Evolutionary conservation across 2,329 filamentous ascomycete species (phyloP).

Genomic region (Mycogone perniciosa): DNA sequence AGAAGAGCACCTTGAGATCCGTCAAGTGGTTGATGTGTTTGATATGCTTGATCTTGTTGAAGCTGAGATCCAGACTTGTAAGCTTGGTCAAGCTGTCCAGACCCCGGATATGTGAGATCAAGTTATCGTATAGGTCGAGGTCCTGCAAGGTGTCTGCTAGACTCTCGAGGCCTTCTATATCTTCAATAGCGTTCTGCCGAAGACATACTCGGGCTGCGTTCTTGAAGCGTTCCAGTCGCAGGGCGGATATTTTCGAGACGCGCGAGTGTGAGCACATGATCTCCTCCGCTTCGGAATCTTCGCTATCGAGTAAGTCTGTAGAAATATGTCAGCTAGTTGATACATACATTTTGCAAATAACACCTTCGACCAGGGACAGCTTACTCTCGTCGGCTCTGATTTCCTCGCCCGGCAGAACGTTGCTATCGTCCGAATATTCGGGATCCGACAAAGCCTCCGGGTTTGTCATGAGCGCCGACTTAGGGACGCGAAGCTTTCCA

Average conservation of each 20-base stretch:
- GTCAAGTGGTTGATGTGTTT: slow-evolving; percentile 76
- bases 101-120: slow-evolving; percentile 79
- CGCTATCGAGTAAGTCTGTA: slow-evolving; percentile 54
- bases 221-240: slow-evolving; percentile 78
- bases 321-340: neutral
- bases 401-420: slow-evolving; percentile 63
- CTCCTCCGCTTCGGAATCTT: slow-evolving; percentile 60
- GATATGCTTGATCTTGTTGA: slow-evolving; percentile 99
- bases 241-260: slow-evolving; percentile 67
- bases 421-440: slow-evolving; percentile 71
- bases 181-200: slow-evolving; percentile 82
- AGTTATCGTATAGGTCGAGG: slow-evolving; percentile 93
- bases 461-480: slow-evolving; percentile 56
- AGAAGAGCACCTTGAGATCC: slow-evolving; percentile 75
- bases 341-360: neutral
- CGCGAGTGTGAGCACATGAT: slow-evolving; percentile 89
- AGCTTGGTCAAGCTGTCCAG: slow-evolving; percentile 73
- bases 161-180: slow-evolving; percentile 65
- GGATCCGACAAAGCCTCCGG: slow-evolving; percentile 78
- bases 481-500: slow-evolving; percentile 71
- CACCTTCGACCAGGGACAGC: slow-evolving; percentile 9
- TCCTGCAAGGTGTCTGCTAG: slow-evolving; percentile 67
- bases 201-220: slow-evolving; percentile 75
- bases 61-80: slow-evolving; percentile 80
- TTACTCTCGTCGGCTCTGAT: slow-evolving; percentile 77